Evolutionary conservation across 2,329 filamentous ascomycete genomes (phyloP).

Genomic region (Thielaviopsis populi): DNA sequence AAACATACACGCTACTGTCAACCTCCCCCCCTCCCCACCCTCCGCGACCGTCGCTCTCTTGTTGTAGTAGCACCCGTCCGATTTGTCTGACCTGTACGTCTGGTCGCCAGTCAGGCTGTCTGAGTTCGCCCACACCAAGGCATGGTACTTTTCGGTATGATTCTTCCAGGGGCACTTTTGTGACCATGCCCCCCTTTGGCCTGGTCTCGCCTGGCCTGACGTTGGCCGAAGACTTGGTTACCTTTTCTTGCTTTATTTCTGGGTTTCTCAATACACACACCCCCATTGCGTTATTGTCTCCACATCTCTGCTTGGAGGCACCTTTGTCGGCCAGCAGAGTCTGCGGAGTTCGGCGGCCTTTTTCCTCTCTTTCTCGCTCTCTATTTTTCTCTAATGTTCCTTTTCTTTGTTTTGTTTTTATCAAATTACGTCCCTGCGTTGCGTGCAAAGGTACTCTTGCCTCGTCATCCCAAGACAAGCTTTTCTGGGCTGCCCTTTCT

Average conservation of each 20-base stretch:
- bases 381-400: not conserved
- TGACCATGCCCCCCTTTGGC: conserved; percentile 1
- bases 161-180: conserved; percentile 6
- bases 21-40: too few relatives aligned
- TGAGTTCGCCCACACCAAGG: not conserved
- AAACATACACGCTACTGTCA: not conserved
- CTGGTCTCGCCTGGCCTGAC: not conserved
- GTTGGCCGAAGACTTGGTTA: not conserved
- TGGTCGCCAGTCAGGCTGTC: not conserved
- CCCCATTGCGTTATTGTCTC: not conserved
- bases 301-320: not conserved
- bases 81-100: not conserved
- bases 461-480: not conserved
- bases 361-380: not conserved
- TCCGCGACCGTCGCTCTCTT: not conserved
- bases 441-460: not conserved
- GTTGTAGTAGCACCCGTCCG: not conserved
- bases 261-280: not conserved
- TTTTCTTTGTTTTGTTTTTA: conserved; percentile 4
- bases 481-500: not conserved
- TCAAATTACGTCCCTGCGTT: not conserved
- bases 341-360: not conserved
- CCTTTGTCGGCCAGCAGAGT: not conserved
- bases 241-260: not conserved
- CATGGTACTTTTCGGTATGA: not conserved